phyloP scores from a whole-genome alignment of 805 yeast genomes.

The Sugiyamaella qingdaonensis region DNA sequence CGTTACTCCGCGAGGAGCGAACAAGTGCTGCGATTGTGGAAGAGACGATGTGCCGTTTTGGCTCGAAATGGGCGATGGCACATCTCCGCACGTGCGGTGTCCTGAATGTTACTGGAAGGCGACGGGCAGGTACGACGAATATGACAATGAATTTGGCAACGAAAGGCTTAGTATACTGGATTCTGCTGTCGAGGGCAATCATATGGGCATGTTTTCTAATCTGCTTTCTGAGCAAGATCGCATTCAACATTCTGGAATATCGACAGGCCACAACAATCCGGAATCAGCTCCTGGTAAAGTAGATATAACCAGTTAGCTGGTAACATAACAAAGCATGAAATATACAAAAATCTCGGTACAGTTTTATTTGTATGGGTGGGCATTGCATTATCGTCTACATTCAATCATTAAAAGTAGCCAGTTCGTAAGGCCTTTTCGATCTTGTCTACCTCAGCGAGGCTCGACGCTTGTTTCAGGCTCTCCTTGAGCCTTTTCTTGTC shows the following conservation, averaged over 20 bases:
- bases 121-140: constrained; percentile 7
- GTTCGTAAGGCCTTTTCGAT: constrained; percentile 53
- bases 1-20: neutral
- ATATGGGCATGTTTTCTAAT: too few species aligned
- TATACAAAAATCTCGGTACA: too few species aligned
- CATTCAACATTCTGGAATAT: neutral
- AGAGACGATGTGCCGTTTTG: constrained; percentile 13
- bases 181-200: too few species aligned
- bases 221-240: too few species aligned
- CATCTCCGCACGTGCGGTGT: constrained; percentile 7
- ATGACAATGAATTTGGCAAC: constrained; percentile 8
- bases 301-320: neutral
- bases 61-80: constrained; percentile 8
- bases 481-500: constrained; percentile 50
- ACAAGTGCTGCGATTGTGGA: constrained; percentile 11
- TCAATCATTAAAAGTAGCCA: constrained; percentile 31
- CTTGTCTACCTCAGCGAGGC: constrained; percentile 68
- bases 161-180: neutral
- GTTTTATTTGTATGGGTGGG: neutral
- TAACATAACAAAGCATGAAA: too few species aligned
- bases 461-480: constrained; percentile 58
- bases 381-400: neutral
- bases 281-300: neutral
- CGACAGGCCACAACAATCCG: neutral
- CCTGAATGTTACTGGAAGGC: constrained; percentile 18